Evolutionary conservation across 805 yeast genomes (phyloP).

Genomic region (Wickerhamomyces rabaulensis): DNA sequence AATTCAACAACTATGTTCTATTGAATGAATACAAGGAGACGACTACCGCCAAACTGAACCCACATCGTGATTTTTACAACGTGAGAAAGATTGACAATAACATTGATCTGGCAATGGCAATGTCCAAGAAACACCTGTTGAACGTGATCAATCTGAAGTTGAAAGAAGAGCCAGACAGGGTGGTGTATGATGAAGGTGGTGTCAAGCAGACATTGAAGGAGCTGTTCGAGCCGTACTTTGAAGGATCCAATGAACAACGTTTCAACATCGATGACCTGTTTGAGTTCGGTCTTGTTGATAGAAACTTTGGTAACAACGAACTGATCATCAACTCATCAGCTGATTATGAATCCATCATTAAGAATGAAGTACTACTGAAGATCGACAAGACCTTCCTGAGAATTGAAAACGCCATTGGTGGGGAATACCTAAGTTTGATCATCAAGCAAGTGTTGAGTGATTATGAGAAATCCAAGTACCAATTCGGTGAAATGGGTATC

Average conservation of each 20-base stretch:
- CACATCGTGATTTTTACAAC: conserved; percentile 39
- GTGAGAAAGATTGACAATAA: conserved; percentile 60
- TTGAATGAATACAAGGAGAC: conserved; percentile 31
- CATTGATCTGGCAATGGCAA: conserved; percentile 94
- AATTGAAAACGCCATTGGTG: conserved; percentile 31
- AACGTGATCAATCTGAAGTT: conserved; percentile 34
- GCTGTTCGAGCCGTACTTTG: conserved; percentile 23
- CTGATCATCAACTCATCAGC: conserved; percentile 17
- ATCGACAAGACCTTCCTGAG: conserved; percentile 31
- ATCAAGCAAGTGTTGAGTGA: conserved; percentile 28
- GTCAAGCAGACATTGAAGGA: conserved; percentile 19
- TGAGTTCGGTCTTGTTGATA: conserved; percentile 24
- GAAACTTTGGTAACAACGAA: conserved; percentile 21
- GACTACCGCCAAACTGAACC: conserved; percentile 31
- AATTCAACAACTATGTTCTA: conserved; percentile 31
- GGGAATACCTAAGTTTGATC: conserved; percentile 33
- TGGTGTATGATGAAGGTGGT: conserved; percentile 27
- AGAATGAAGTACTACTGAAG: conserved; percentile 23
- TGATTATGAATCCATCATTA: conserved; percentile 17
- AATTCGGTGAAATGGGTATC: conserved; percentile 32
- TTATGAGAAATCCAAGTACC: conserved; percentile 35
- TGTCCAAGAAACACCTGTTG: conserved; percentile 86
- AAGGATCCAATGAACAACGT: conserved; percentile 24
- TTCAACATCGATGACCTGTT: conserved; percentile 25
- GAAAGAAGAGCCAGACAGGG: conserved; percentile 29